phyloP scores from a whole-genome alignment of 2,329 filamentous ascomycete genomes.

The Xylaria polymorpha region DNA sequence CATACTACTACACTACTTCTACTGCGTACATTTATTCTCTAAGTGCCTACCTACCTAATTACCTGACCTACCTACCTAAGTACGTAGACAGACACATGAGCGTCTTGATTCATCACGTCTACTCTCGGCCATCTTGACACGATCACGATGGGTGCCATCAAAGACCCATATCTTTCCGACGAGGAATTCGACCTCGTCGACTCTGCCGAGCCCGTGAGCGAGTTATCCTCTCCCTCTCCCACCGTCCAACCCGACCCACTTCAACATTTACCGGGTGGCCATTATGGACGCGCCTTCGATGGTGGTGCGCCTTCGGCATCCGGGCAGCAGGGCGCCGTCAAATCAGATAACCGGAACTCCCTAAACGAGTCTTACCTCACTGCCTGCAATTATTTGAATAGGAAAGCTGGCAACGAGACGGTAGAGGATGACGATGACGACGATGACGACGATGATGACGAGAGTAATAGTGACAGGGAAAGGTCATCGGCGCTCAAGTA shows the following conservation, averaged over 20 bases:
- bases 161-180: conserved; percentile 31
- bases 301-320: conserved; percentile 5
- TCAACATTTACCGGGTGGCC: conserved; percentile 21
- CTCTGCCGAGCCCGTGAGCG: conserved; percentile 31
- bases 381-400: conserved; percentile 12
- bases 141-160: conserved; percentile 32
- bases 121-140: background rate
- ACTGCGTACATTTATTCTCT: too few species aligned
- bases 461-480: background rate
- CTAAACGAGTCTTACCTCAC: conserved; percentile 24
- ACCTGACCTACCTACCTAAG: background rate
- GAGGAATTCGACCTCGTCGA: conserved; percentile 39
- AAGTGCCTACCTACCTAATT: background rate
- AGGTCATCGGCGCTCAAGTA: conserved; percentile 27
- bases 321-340: background rate
- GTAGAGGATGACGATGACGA: background rate
- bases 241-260: background rate
- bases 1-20: too few species aligned
- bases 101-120: background rate
- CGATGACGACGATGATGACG: background rate
- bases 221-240: conserved; percentile 26
- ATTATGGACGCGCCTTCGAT: conserved; percentile 30
- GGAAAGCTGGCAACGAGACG: conserved; percentile 2
- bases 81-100: background rate
- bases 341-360: conserved; percentile 3